Base-by-base conservation (phyloP, 2,329 filamentous ascomycete genomes). In the Erysiphe pulchra region DNA sequence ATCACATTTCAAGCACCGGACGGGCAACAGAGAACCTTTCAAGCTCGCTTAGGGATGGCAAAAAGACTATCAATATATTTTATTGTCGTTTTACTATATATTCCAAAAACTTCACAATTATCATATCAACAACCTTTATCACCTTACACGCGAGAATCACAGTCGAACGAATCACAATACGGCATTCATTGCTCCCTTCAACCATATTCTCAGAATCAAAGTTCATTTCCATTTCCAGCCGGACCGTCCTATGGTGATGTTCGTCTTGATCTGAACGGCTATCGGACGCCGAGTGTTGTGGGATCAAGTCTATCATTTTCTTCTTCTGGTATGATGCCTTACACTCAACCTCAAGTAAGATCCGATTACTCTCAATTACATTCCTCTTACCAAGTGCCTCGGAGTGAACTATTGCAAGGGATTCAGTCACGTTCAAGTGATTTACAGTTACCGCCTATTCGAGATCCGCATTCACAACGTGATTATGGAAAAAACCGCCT, bases 21-120 rank as follows among this genome's bases (percentile, higher is more conserved):
- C 45, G 69, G 71, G 16, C 69, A 70, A 47, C 60, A 62, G 30
- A 62, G 71, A 48, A 61, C 62, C 10, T 66, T 68, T 48, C 60
- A 65, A 1, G 60, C 73, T 30, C 69, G 67, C 1, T 54, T 76
- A 34, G 71, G 72, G 0, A 61, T 77, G 30, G 69, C 67, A 12
- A 77, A 74, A 52, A 67, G 68, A 49, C 69, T 71, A 4, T 73
- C 71, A 36, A 71, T 75, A 47, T 77, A 73, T 56, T 76, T 76
- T 51, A 65, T 77, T 38, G 68, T 75, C 8, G 52, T 76, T 14
- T 24, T 53, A 11, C 44, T 58, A 20, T 47, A 54, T 41, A 41
- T 55, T 4, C 53, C 56, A 18, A 24, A 24, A 24, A 42, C 50
- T 8, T 52, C 52, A 24, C 54, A 53, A 36, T 53, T 53, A 44